These are phyloP conservation scores for Gossypium lobatum DNA, from an alignment of 441 rosid species.

Conservation along the genomic window DNA sequence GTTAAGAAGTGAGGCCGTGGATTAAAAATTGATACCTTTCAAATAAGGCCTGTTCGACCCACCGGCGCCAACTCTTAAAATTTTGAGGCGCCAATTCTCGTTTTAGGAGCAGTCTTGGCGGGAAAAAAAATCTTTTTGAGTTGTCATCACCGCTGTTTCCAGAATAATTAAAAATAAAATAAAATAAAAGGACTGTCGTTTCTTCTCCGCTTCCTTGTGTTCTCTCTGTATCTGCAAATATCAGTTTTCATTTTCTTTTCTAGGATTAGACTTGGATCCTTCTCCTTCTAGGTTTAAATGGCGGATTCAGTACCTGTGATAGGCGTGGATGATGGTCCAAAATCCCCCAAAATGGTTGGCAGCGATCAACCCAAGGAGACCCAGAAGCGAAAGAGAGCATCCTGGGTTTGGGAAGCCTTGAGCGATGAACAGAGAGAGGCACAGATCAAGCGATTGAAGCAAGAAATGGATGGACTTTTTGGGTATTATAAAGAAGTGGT, in stretches of 20 bases:
- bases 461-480: constrained; percentile 47
- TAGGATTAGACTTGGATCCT: constrained; percentile 13
- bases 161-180: background rate
- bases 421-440: constrained; percentile 33
- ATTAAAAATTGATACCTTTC: too few relatives aligned
- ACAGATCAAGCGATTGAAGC: constrained; percentile 33
- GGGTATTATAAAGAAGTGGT: constrained; percentile 41
- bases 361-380: constrained; percentile 26
- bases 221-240: background rate
- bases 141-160: background rate
- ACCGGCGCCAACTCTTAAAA: background rate
- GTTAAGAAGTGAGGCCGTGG: too few relatives aligned
- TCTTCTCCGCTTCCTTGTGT: background rate
- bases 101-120: background rate
- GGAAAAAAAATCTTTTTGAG: background rate
- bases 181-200: background rate
- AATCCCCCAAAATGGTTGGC: constrained; percentile 3
- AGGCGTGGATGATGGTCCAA: constrained; percentile 17
- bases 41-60: background rate
- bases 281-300: constrained; percentile 14
- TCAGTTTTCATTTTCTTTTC: background rate
- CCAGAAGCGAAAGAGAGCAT: constrained; percentile 55
- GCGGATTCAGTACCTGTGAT: constrained; percentile 9
- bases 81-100: background rate
- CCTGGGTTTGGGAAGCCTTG: constrained; percentile 13